These are phyloP conservation scores for Aspergillus udagawae DNA, from an alignment of 2,329 filamentous ascomycete species.

Conservation along the genomic window DNA sequence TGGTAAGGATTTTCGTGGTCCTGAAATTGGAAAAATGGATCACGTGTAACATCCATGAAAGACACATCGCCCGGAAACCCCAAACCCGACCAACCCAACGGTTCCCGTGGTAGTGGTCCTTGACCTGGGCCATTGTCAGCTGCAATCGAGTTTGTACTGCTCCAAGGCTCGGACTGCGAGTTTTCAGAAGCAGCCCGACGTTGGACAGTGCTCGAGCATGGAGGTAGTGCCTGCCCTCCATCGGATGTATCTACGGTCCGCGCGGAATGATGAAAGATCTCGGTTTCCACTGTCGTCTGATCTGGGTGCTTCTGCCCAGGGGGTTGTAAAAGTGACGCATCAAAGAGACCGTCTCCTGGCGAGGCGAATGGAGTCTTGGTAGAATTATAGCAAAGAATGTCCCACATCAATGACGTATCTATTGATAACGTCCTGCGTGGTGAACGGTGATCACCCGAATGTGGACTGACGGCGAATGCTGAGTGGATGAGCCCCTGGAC, in stretches of 20 bases:
- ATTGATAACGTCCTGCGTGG: neutral
- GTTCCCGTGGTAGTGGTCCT: neutral
- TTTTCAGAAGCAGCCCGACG: neutral
- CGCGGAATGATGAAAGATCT: neutral
- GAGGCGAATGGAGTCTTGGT: neutral
- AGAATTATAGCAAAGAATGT: neutral
- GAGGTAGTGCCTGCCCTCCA: neutral
- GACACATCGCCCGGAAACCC: neutral
- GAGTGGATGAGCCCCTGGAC: neutral
- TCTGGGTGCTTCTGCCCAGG: neutral
- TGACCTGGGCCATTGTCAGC: neutral
- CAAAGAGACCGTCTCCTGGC: neutral
- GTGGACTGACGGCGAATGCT: neutral
- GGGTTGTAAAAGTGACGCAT: neutral
- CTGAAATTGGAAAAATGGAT: neutral
- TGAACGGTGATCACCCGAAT: neutral
- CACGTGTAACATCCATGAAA: neutral
- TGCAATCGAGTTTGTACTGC: neutral
- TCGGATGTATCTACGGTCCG: neutral
- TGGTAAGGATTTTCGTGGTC: neutral
- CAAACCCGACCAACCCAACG: neutral
- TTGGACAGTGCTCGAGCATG: neutral
- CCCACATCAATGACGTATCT: neutral
- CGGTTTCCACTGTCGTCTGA: neutral
- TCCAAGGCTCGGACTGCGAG: neutral